phyloP scores from a whole-genome alignment of 2,329 filamentous ascomycete species.

The Hansfordia pulvinata region DNA sequence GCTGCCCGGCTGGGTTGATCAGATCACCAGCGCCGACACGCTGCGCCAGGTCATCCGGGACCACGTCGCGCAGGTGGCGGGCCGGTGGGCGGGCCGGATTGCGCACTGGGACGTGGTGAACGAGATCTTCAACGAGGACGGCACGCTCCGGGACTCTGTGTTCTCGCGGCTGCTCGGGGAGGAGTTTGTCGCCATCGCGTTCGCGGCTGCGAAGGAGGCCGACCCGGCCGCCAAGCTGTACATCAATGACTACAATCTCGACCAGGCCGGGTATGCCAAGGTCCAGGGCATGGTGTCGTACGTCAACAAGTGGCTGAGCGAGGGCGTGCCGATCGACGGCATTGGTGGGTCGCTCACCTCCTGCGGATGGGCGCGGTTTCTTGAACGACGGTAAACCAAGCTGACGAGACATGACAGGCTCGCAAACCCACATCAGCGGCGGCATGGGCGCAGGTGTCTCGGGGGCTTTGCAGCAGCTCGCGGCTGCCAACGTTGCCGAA shows the following conservation, averaged over 20 bases:
- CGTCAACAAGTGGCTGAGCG: constrained; percentile 32
- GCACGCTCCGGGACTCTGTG: constrained; percentile 42
- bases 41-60: constrained; percentile 43
- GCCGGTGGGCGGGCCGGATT: constrained; percentile 49
- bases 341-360: too few species aligned
- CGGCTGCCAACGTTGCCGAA: constrained; percentile 28
- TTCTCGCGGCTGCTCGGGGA: constrained; percentile 58
- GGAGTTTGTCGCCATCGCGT: constrained; percentile 56
- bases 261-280: constrained; percentile 45
- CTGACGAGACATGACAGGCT: constrained; percentile 15
- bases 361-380: too few species aligned
- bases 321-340: constrained; percentile 45
- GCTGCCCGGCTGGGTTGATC: constrained; percentile 43
- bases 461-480: constrained; percentile 31
- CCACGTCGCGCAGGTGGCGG: constrained; percentile 44
- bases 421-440: constrained; percentile 32
- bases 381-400: not conserved
- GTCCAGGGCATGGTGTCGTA: constrained; percentile 32
- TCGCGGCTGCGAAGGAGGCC: constrained; percentile 50
- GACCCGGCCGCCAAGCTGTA: constrained; percentile 58
- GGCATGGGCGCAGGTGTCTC: constrained; percentile 24
- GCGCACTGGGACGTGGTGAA: constrained; percentile 45
- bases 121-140: constrained; percentile 51
- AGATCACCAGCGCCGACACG: constrained; percentile 17
- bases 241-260: constrained; percentile 65